Base-by-base conservation (phyloP, 192 early-diverging fungal genomes). In the Spizellomyces punctatus region DNA sequence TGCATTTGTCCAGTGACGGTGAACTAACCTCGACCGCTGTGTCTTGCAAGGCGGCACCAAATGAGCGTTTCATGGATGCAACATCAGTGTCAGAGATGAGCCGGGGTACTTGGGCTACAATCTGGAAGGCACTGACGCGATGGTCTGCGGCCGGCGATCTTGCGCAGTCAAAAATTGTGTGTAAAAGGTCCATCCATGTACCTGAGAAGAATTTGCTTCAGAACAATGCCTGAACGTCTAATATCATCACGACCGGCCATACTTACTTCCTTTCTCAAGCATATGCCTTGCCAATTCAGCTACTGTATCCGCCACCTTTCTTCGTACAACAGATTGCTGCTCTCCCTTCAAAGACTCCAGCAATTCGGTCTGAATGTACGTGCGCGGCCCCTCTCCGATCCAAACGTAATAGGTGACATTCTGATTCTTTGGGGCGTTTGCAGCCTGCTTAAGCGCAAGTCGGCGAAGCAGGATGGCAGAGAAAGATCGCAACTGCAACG, bases 281-380 rank as follows among this genome's bases (percentile, higher is more conserved):
- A 82, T 69, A 64, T 73, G 77, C 56, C 63, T 88, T 69, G 91
- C 88, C 56, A 99, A 84, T 73, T 98, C 95, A 14, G 96, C 81
- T 75, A 97, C 91, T 22, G 95, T 92, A 78, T 98, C 96, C 76
- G 91, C 93, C 57, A 99, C 84, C 83, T 98, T 99, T 79, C 95
- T 90, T 50, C 95, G 88, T 27, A 93, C 89, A 10, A 81, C 80
- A 67, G 81, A 75, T 63, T 89, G 89, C 21, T 81, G 79, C 78
- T 98, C 96, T 56, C 86, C 82, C 22, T 85, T 81, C 46, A 99
- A 85, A 19, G 94, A 87, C 17, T 86, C 80, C 62, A 99, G 78
- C 17, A 99, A 87, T 71, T 91, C 88, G 7, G 67, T 77, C 81
- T 95, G 91, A 73, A 91, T 88, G 48, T 84, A 85, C 56, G 85